phyloP scores from a whole-genome alignment of 2,329 filamentous ascomycete species.

The Sclerotinia glacialis region DNA sequence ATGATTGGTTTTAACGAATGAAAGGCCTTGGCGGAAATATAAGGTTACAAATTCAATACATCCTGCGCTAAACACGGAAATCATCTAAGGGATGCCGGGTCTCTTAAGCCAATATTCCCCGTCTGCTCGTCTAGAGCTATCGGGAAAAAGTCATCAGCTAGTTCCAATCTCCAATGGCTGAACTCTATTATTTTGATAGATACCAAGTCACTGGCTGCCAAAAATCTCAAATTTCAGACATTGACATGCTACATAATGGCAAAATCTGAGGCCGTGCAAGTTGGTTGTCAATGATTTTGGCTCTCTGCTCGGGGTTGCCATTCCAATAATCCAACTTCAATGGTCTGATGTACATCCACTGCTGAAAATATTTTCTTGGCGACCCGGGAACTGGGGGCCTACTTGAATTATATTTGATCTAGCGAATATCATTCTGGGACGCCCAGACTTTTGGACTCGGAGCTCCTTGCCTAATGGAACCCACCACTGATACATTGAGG shows the following conservation, averaged over 20 bases:
- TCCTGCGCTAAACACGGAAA: conserved; percentile 2
- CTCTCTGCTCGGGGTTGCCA: neutral
- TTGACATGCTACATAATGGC: conserved; percentile 9
- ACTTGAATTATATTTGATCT: neutral
- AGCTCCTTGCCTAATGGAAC: conserved; percentile 16
- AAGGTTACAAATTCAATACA: neutral
- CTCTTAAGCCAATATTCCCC: neutral
- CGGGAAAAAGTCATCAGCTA: too few species aligned
- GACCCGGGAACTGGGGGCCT: neutral
- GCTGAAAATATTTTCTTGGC: neutral
- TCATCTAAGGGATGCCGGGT: neutral
- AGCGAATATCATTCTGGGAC: conserved; percentile 3
- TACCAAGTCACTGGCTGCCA: neutral
- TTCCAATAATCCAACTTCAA: neutral
- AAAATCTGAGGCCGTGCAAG: neutral
- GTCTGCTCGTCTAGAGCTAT: conserved; percentile 1
- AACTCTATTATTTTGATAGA: neutral
- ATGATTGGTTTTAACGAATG: conserved; percentile 15
- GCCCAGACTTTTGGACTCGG: conserved; percentile 21
- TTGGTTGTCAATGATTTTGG: neutral
- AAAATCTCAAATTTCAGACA: conserved; percentile 6
- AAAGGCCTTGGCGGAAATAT: conserved; percentile 3
- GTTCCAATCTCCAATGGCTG: conserved; percentile 1
- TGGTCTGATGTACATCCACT: neutral
- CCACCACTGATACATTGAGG: neutral